Evolutionary conservation across 2,329 filamentous ascomycete genomes (phyloP).

Genomic region (Aureobasidium sp.): DNA sequence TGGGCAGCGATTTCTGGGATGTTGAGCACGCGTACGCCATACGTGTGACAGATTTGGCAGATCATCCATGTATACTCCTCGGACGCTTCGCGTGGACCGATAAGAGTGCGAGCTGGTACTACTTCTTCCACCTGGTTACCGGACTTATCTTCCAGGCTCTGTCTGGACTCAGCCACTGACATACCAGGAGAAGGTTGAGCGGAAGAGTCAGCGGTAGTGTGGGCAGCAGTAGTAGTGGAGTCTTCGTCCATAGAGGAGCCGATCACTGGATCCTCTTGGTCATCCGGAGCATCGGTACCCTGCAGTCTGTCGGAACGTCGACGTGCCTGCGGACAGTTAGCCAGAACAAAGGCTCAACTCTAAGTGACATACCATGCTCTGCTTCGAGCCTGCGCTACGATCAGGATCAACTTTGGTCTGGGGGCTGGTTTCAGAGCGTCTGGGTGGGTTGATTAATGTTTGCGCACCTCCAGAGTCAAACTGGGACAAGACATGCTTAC

Average conservation of each 20-base stretch:
- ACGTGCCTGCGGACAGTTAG: neutral
- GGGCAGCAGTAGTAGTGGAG: neutral
- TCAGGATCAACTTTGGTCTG: neutral
- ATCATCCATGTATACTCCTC: neutral
- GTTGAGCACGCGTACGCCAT: neutral
- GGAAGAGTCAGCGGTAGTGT: neutral
- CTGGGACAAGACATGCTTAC: neutral
- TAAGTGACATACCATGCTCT: neutral
- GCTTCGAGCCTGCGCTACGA: neutral
- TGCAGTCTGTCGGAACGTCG: neutral
- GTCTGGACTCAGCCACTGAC: neutral
- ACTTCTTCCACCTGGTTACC: neutral
- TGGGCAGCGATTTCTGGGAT: neutral
- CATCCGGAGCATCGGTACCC: neutral
- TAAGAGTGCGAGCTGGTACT: neutral
- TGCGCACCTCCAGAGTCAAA: too few species aligned
- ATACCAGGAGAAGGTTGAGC: neutral
- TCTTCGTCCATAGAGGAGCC: neutral
- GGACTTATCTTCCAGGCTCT: neutral
- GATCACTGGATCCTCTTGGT: neutral
- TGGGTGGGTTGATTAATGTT: neutral
- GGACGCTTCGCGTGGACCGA: neutral
- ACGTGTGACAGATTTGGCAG: neutral
- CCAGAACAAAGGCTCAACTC: neutral
- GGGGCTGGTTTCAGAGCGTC: neutral